These are phyloP conservation scores for Stenogyne calaminthoides DNA, from an alignment of 305 asterid genomes.

Conservation along the genomic window DNA sequence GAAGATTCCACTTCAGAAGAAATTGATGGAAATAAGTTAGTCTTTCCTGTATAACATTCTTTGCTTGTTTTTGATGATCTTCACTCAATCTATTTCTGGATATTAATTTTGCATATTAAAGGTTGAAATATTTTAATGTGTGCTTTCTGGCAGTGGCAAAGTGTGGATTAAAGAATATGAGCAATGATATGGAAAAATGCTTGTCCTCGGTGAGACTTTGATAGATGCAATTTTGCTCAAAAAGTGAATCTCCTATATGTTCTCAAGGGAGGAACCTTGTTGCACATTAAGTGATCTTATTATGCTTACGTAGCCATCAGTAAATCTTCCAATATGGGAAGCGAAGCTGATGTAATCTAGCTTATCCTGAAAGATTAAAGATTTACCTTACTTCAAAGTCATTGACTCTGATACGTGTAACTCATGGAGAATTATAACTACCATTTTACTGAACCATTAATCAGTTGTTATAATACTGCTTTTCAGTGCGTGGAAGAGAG, in stretches of 20 bases:
- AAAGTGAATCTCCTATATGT: constrained; percentile 21
- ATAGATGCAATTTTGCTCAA: constrained; percentile 22
- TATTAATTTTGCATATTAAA: background rate
- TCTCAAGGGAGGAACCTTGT: background rate
- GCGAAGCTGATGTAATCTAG: no score
- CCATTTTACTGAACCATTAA: constrained; percentile 14
- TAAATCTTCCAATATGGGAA: background rate
- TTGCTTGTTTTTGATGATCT: constrained; percentile 28
- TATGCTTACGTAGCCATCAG: background rate
- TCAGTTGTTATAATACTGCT: constrained; percentile 29
- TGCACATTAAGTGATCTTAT: constrained; percentile 6
- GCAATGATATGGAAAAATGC: constrained; percentile 81
- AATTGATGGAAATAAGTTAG: constrained; percentile 73
- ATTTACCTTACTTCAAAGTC: background rate
- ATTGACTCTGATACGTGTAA: background rate
- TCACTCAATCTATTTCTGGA: constrained; percentile 14
- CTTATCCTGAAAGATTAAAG: no score
- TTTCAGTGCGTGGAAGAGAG: constrained; percentile 88
- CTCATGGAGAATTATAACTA: background rate
- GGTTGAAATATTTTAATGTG: constrained; percentile 24
- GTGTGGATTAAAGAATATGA: constrained; percentile 73
- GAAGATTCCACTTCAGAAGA: constrained; percentile 85
- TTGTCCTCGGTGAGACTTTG: constrained; percentile 77
- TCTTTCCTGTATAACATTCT: constrained; percentile 17
- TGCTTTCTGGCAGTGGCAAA: constrained; percentile 71